Base-by-base conservation (phyloP, 495 filamentous ascomycete species). In the Neurospora cerealis region DNA sequence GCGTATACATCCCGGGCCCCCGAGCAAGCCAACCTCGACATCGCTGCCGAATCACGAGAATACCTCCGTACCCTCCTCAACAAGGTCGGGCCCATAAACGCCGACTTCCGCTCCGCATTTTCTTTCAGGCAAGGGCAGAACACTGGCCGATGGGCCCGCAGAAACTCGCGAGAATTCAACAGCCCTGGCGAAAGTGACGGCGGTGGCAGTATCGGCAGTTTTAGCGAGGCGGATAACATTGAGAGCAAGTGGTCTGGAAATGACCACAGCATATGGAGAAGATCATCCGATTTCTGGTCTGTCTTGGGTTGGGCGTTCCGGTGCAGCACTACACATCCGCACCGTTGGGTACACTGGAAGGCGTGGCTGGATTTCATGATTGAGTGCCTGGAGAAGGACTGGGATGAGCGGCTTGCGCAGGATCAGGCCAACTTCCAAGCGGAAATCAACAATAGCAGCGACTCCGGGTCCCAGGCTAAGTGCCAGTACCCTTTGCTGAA, bases 221-320 rank as follows among this genome's bases (percentile, higher is more conserved):
- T 79, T n/a, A 41, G 62, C 15, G 77, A 78, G 0, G 83, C 72
- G 78, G 85, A 85, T 46, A 75, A 83, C 38, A 83, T 88, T 9
- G 77, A 85, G 32, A 81, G 86, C 19, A 84, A 87, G 0, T 66
- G 54, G 54, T 81, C 95, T 37, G 91, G 89, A 2, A 86, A 88
- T 32, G 82, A 85, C n/a, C 88, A 88, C 11, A 88, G 92, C 3
- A 69, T 98, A 7, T 97, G 92, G 89, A 80, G 83, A 19, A 86
- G 88, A 24, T 93, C 90, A 0, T 89, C 91, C 36, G 93, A 97
- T 78, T 95, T 98, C 75, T 99, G 96, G 93, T 88, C 91, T 48
- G 87, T 92, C 0, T 89, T 95, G 1, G 96, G 96, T 5, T 98
- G 96, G 96, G 91, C 92, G 0, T 97, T 98, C 80, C 95, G 94